Conservation (phyloP, 2,329 filamentous ascomycete species). For the Alternaria consortialis region DNA sequence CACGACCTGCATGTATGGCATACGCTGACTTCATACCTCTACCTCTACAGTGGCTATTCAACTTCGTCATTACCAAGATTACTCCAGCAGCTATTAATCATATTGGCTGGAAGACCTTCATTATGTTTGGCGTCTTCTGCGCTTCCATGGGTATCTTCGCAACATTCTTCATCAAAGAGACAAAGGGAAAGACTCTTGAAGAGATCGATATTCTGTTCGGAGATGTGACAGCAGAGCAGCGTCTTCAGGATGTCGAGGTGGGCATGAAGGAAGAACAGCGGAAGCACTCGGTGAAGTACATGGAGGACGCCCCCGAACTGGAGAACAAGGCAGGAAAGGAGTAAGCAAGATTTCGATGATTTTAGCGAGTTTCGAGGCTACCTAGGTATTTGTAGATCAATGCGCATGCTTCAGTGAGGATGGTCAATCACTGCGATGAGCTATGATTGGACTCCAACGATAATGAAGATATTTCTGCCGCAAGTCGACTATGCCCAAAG, state of each 20-base stretch:
- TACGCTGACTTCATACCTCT: too few species aligned
- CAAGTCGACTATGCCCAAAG: too few species aligned
- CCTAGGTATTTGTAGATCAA: neutral
- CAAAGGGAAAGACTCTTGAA: slow-evolving; percentile 57
- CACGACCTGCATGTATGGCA: too few species aligned
- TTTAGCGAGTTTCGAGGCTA: neutral
- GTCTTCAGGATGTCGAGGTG: slow-evolving; percentile 9
- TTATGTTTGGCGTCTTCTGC: slow-evolving; percentile 61
- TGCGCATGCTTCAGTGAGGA: neutral
- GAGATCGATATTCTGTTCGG: slow-evolving; percentile 59
- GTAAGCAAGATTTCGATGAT: neutral
- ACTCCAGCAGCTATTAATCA: slow-evolving; percentile 67
- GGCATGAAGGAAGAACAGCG: slow-evolving; percentile 11
- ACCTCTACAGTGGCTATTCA: slow-evolving; percentile 71
- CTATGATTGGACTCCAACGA: too few species aligned
- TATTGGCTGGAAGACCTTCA: slow-evolving; percentile 56
- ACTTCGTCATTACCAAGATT: slow-evolving; percentile 72
- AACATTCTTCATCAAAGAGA: slow-evolving; percentile 56
- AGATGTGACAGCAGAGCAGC: slow-evolving; percentile 13
- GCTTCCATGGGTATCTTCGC: slow-evolving; percentile 55
- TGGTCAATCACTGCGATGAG: neutral
- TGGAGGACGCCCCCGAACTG: slow-evolving; percentile 9
- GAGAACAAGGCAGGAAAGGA: slow-evolving; percentile 4
- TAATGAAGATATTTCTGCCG: too few species aligned
- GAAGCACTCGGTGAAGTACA: slow-evolving; percentile 9